Base-by-base conservation (phyloP, 768 basidiomycete genomes). In the Pleurotus ostreatus region DNA sequence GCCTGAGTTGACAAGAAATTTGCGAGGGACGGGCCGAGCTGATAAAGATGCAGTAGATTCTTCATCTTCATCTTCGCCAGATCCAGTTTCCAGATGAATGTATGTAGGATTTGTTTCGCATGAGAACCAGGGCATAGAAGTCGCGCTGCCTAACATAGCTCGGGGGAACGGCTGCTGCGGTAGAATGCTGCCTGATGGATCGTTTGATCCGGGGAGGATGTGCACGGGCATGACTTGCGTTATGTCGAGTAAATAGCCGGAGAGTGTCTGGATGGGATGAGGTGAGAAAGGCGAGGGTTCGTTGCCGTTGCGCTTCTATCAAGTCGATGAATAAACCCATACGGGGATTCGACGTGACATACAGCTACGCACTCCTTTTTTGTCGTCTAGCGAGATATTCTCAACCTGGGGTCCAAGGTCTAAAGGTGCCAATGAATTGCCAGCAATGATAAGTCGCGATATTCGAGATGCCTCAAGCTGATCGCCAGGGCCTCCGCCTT, bases 91-190 rank as follows among this genome's bases (percentile, higher is more conserved):
- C 18, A 97, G 63, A 53, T 83, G 83, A 48, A 97, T 71, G 77
- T 93, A 98, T 40, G 83, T 82, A 13, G 97, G 97, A 65, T 98
- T 99, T 8, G 93, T 94, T 71, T 90, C 88, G 63, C 85, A 86
- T 18, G 73, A 71, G 66, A 98, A 91, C 4, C 82, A 79, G 23
- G 82, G 74, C 55, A 80, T 83, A 30, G 73, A 74, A 56, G 80
- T 77, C 49, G 78, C 79, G 26, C 76, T 73, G 56, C 92, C 84
- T 59, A 99, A 88, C 89, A 98, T 94, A 5, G 92, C 89, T 30
- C 86, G 83, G 47, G 97, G 97, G 61, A 98, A 80, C 0, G 92
- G 80, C 64, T 97, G 97, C 68, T 99, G 97, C 2, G 97, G 97
- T 61, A 99, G 74, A 39, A 95, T 93, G 0, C 82, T 80, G 0